Conservation (phyloP, 768 basidiomycete genomes). For the Grammothele lineata region DNA sequence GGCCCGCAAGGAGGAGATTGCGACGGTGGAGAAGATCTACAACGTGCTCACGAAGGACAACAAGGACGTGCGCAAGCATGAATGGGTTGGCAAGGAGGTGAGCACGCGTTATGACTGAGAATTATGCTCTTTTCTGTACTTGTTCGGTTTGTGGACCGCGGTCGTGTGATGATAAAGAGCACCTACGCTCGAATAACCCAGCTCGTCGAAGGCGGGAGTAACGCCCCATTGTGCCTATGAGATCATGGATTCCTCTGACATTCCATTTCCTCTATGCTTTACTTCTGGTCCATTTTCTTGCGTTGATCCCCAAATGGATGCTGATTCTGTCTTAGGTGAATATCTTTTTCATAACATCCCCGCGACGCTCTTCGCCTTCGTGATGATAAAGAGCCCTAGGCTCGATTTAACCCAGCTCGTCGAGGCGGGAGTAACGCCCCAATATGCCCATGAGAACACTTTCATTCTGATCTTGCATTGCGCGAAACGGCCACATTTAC, state of each 20-base stretch:
- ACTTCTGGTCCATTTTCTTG: too few relatives aligned
- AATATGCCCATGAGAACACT: conserved; percentile 62
- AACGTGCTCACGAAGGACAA: conserved; percentile 73
- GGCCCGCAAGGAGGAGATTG: conserved; percentile 94
- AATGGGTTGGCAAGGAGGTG: conserved; percentile 98
- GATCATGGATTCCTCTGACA: conserved; percentile 28
- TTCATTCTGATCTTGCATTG: conserved; percentile 21
- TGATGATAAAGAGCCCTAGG: conserved; percentile 79
- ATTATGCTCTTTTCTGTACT: conserved; percentile 1
- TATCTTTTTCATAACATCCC: conserved; percentile 4
- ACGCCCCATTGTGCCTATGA: conserved; percentile 36
- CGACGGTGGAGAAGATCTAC: conserved; percentile 80
- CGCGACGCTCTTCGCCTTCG: not conserved
- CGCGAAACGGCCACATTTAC: too few relatives aligned
- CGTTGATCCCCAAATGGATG: conserved; percentile 16
- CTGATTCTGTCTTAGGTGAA: conserved; percentile 22
- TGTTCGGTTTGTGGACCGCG: conserved; percentile 5
- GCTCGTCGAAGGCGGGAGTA: conserved; percentile 48
- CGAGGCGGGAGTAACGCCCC: conserved; percentile 93
- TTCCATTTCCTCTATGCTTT: conserved; percentile 24
- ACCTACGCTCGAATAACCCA: conserved; percentile 46
- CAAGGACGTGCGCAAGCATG: conserved; percentile 89
- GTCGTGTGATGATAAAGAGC: conserved; percentile 45
- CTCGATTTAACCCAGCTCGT: conserved; percentile 94
- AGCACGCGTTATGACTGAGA: conserved; percentile 25